These are phyloP conservation scores for Solanum bulbocastanum DNA, from an alignment of 257 asterid species.

Conservation along the genomic window DNA sequence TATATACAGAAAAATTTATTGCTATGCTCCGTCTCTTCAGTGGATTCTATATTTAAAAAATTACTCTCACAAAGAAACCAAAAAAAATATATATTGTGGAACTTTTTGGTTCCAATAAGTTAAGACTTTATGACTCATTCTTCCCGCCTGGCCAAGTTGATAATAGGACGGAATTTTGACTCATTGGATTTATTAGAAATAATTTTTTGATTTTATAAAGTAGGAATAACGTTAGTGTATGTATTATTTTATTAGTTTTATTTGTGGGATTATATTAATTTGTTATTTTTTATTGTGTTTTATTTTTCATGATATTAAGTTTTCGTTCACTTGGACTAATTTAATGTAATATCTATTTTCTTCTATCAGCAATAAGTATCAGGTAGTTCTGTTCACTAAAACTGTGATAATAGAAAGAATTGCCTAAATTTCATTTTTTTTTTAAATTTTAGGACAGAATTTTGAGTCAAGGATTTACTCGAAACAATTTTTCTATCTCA, in stretches of 20 bases:
- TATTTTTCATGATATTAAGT: no score
- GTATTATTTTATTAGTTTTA: no score
- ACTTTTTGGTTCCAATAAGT: not conserved
- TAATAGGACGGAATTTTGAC: not conserved
- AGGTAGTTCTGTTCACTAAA: not conserved
- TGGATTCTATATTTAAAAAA: not conserved
- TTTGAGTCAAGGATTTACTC: not conserved
- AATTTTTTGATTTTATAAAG: no score
- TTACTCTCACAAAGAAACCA: not conserved
- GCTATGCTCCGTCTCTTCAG: not conserved
- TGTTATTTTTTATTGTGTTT: no score
- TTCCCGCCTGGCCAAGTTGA: not conserved
- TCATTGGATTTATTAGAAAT: not conserved
- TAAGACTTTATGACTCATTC: not conserved
- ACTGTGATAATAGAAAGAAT: not conserved
- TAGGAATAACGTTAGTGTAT: not conserved
- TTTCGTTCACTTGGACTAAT: no score
- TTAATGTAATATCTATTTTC: no score
- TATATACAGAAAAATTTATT: not conserved
- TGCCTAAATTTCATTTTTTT: no score
- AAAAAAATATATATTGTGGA: not conserved
- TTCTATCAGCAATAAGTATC: no score
- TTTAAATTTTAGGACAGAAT: no score
- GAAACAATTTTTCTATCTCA: no score
- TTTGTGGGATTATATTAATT: no score